Evolutionary conservation across 140 eudicot species (phyloP).

Genomic region (Erigeron philadelphicus): DNA sequence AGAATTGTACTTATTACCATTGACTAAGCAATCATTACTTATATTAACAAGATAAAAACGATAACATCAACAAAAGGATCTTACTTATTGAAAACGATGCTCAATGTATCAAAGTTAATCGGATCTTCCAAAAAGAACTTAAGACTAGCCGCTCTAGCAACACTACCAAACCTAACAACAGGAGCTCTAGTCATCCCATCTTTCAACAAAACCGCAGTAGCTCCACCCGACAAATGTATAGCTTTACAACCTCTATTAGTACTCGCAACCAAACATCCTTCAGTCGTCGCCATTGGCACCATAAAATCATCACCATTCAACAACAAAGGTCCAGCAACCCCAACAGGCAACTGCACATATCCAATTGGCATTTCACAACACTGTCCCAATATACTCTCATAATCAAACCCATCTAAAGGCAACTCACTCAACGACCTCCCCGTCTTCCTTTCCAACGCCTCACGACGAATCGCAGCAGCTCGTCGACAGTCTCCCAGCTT

Average conservation of each 20-base stretch:
- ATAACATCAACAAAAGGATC: background rate
- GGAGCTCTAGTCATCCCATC: conserved; percentile 85
- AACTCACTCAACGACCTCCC: conserved; percentile 46
- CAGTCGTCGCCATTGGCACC: conserved; percentile 60
- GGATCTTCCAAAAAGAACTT: conserved; percentile 64
- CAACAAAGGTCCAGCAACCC: conserved; percentile 67
- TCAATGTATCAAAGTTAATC: conserved; percentile 48
- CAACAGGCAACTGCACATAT: conserved; percentile 60
- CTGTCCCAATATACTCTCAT: conserved; percentile 51
- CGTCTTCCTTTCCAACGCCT: conserved; percentile 55
- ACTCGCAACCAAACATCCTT: conserved; percentile 62
- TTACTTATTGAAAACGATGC: conserved; percentile 57
- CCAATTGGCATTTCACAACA: conserved; percentile 81
- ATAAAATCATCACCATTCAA: conserved; percentile 43
- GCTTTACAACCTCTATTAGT: conserved; percentile 57
- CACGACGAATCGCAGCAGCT: conserved; percentile 64
- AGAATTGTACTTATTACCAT: background rate
- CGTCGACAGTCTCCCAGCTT: conserved; percentile 51
- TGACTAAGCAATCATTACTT: background rate
- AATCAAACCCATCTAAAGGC: conserved; percentile 47
- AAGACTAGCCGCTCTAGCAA: conserved; percentile 52
- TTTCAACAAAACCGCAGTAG: conserved; percentile 46
- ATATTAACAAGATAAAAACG: conserved; percentile 3
- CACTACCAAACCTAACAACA: conserved; percentile 61
- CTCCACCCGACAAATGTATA: conserved; percentile 43